Percentiles rank a stretch among this genome's conserved stretches.
phyloP scores from a whole-genome alignment of 2,329 filamentous ascomycete species.

The Blastomyces gilchristii region DNA sequence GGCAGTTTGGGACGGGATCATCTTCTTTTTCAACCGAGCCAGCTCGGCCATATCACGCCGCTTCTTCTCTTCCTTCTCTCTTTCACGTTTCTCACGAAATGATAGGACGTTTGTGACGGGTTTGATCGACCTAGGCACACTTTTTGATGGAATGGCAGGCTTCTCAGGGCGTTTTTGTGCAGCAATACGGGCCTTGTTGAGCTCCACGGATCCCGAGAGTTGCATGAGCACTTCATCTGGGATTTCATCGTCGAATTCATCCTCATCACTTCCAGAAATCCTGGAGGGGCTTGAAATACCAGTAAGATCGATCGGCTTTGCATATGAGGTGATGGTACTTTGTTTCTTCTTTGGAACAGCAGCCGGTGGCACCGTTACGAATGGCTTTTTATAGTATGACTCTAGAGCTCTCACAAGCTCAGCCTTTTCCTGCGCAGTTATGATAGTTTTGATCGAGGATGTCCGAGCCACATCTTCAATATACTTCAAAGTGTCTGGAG shows the following conservation, averaged over 20 bases:
- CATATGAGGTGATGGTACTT: slow-evolving; percentile 32
- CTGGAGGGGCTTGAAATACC: slow-evolving; percentile 25
- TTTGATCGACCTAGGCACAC: slow-evolving; percentile 14
- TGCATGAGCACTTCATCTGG: slow-evolving; percentile 33
- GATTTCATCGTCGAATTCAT: slow-evolving; percentile 34
- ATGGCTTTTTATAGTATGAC: slow-evolving; percentile 38
- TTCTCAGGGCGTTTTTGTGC: slow-evolving; percentile 15
- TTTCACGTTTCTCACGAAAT: slow-evolving; percentile 64
- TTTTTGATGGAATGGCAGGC: slow-evolving; percentile 8
- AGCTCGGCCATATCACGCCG: slow-evolving; percentile 62
- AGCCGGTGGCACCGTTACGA: slow-evolving; percentile 30
- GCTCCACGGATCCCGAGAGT: slow-evolving; percentile 33
- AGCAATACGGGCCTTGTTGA: slow-evolving; percentile 28
- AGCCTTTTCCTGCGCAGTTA: slow-evolving; percentile 72
- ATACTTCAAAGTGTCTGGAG: slow-evolving; percentile 53
- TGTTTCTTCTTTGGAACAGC: slow-evolving; percentile 36
- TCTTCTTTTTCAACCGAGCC: slow-evolving; percentile 53
- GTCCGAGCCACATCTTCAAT: slow-evolving; percentile 45
- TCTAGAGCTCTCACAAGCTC: slow-evolving; percentile 60
- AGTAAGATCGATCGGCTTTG: slow-evolving; percentile 28
- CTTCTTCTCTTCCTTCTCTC: slow-evolving; percentile 63
- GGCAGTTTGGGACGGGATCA: slow-evolving; percentile 43
- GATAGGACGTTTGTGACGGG: slow-evolving; percentile 37
- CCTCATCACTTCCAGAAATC: slow-evolving; percentile 31
- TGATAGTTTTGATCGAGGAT: slow-evolving; percentile 61